A percentile compares a stretch with the other conserved stretches of the same genome.
phyloP scores from a whole-genome alignment of 1,284 basidiomycete genomes.

The Leucoagaricus sp. region DNA sequence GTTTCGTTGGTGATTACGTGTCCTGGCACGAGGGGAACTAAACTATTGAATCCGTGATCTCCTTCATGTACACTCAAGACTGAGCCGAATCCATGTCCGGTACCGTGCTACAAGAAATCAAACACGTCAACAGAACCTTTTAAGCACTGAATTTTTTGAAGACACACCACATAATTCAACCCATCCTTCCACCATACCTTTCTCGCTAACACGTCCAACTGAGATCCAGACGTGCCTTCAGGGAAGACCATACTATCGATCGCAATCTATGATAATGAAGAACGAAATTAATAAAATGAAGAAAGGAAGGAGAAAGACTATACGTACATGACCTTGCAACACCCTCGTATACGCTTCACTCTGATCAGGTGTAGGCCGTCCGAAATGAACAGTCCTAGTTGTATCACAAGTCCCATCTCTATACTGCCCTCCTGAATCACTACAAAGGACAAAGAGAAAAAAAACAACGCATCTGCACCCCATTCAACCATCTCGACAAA shows the following conservation, averaged over 20 bases:
- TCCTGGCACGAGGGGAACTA: conserved; percentile 70
- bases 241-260: conserved; percentile 91
- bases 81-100: conserved; percentile 82
- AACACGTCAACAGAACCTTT: conserved; percentile 20
- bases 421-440: conserved; percentile 91
- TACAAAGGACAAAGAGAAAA: no score
- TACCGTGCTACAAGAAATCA: conserved; percentile 75
- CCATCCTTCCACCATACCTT: conserved; percentile 89
- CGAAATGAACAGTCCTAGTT: conserved; percentile 89
- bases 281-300: conserved; percentile 16
- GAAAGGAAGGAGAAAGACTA: no score
- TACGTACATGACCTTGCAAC: conserved; percentile 89
- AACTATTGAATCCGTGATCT: conserved; percentile 69
- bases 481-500: no score
- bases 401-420: conserved; percentile 92
- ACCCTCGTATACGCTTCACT: conserved; percentile 93
- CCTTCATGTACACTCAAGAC: conserved; percentile 83
- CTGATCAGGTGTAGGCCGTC: conserved; percentile 77
- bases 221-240: conserved; percentile 78
- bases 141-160: neutral
- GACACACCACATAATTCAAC: conserved; percentile 72
- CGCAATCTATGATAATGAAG: conserved; percentile 81
- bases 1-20: conserved; percentile 90
- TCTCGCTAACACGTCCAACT: conserved; percentile 85
- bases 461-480: no score